Conservation (phyloP, 2,329 filamentous ascomycete genomes). For the Gyromitra esculenta region DNA sequence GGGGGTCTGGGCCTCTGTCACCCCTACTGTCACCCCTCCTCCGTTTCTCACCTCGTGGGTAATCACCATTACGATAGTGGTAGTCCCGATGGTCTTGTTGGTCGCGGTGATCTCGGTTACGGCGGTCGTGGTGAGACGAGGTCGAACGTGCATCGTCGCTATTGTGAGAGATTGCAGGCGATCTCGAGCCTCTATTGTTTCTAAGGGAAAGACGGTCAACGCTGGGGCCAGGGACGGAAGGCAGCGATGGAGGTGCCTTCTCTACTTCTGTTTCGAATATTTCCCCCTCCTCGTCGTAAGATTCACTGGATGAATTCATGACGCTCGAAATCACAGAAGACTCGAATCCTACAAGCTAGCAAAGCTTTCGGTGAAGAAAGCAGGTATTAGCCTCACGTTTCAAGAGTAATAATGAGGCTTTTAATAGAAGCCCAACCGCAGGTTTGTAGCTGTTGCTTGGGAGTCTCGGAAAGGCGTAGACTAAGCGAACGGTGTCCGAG, state of each 20-base stretch:
- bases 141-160: conserved; percentile 50
- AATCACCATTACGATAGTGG: conserved; percentile 49
- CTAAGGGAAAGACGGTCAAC: conserved; percentile 59
- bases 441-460: conserved; percentile 49
- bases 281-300: conserved; percentile 57
- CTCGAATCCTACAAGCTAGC: conserved; percentile 46
- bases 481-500: conserved; percentile 22
- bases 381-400: conserved; percentile 54
- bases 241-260: conserved; percentile 59
- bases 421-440: conserved; percentile 55
- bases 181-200: conserved; percentile 54
- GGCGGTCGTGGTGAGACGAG: conserved; percentile 48
- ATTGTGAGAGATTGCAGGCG: conserved; percentile 48
- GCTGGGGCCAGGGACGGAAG: conserved; percentile 59
- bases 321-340: conserved; percentile 43
- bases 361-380: conserved; percentile 51
- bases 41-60: conserved; percentile 54
- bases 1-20: conserved; percentile 51
- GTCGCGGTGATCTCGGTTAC: conserved; percentile 38
- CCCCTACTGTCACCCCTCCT: conserved; percentile 53
- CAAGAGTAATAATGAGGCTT: conserved; percentile 50
- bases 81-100: conserved; percentile 44
- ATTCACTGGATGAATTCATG: conserved; percentile 54
- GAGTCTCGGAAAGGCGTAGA: conserved; percentile 23
- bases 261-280: conserved; percentile 58